A percentile compares a stretch with the other conserved stretches of the same genome.
These are phyloP conservation scores for Phytophthora vignae DNA, from an alignment of 352 stramenopile species.

Conservation along the genomic window DNA sequence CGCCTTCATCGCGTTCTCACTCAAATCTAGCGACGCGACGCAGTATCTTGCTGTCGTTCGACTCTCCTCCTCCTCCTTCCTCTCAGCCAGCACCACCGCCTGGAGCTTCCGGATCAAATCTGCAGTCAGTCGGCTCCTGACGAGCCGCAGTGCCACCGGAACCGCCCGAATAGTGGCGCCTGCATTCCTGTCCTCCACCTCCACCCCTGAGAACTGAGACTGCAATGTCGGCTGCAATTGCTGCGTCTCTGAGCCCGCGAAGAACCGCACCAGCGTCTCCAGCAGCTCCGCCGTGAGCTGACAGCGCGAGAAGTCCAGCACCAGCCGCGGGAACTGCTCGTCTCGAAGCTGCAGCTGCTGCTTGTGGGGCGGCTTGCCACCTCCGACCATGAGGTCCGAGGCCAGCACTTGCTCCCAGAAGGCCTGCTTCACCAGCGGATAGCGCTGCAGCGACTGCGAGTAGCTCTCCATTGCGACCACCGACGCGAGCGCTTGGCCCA, in stretches of 20 bases:
- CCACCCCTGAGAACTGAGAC: conserved; percentile 19
- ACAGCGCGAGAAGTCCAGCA: conserved; percentile 45
- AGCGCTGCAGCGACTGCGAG: conserved; percentile 39
- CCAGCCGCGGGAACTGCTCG: conserved; percentile 42
- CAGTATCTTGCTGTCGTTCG: conserved; percentile 17
- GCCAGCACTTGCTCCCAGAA: conserved; percentile 45
- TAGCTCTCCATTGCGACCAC: conserved; percentile 31
- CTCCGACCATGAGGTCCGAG: conserved; percentile 27
- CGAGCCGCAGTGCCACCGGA: conserved; percentile 28
- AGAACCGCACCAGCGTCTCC: conserved; percentile 28
- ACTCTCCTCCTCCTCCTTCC: background rate
- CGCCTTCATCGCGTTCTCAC: conserved; percentile 37
- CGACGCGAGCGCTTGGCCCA: conserved; percentile 13
- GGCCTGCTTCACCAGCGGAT: conserved; percentile 42
- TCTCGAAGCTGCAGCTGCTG: conserved; percentile 33
- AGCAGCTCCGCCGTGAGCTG: conserved; percentile 30
- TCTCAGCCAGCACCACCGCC: conserved; percentile 17
- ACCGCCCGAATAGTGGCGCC: conserved; percentile 17
- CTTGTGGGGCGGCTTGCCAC: background rate
- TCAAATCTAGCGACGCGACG: conserved; percentile 41
- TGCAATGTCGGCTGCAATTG: background rate
- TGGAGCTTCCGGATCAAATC: conserved; percentile 29
- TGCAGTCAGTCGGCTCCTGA: conserved; percentile 32
- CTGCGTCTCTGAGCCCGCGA: conserved; percentile 8
- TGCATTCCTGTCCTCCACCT: background rate